Base-by-base conservation (phyloP, 108 stramenopile species). In the Fragilaria radians region DNA sequence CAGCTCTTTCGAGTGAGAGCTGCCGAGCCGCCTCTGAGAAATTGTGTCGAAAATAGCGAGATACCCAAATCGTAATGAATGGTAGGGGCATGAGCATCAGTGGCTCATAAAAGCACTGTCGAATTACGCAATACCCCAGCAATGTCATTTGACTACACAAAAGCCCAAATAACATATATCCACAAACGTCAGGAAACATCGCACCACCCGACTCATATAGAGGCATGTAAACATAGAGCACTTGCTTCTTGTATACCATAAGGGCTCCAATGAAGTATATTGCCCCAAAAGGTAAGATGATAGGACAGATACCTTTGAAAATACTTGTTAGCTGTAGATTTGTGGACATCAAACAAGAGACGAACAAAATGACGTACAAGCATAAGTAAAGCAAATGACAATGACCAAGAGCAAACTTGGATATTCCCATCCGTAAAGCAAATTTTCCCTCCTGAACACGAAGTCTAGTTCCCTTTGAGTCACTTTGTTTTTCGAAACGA, bases 161-260 rank as follows among this genome's bases (percentile, higher is more conserved):
- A 46, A 94, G 59, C 28, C 87, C 89, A 33, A 89, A 84, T 14
- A 94, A 50, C 31, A 87, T 94, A 51, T 76, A 66, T 54, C 90
- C 81, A 26, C 82, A 71, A 17, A 84, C 82, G 21, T 72, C 68
- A 17, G 86, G 80, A 45, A 89, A 91, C 70, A 91, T 69, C 17
- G 76, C 67, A 28, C 82, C 82, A 29, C 82, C 82, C 42, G 65
- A 70, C 68, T 83, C 82, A 48, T 73, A 78, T 27, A 64, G 63
- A 14, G 74, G 73, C 31, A 60, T 68, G 52, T 81, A 76, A 3
- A 95, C 90, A 52, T 86, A 86, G 3, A 94, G 74, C 18, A 92
- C 76, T 64, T 96, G 92, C 34, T 88, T 87, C 70, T 93, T 93
- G 83, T 94, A 96, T 7, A 96, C 88, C 36, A 91, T 65, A 63